A percentile compares a stretch with the other conserved stretches of the same genome.
Conservation (phyloP, 768 basidiomycete genomes). For the Cystobasidium ongulense region DNA sequence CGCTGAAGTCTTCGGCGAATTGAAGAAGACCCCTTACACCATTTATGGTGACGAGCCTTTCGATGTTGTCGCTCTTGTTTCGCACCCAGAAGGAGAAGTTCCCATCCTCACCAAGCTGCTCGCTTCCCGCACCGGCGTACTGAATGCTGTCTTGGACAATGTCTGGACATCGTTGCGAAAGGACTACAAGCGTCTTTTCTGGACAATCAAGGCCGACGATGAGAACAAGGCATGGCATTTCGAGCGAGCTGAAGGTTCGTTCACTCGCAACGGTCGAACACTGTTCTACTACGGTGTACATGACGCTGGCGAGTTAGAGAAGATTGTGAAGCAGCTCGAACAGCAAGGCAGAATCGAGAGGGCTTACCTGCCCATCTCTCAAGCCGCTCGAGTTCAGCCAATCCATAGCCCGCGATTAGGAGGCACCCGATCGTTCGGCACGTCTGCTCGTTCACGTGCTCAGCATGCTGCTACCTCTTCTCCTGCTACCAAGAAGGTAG, state of each 20-base stretch:
- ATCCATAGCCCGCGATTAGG: slow-evolving; percentile 56
- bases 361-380: slow-evolving; percentile 62
- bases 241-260: slow-evolving; percentile 93
- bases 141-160: slow-evolving; percentile 93
- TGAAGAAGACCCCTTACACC: slow-evolving; percentile 71
- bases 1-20: slow-evolving; percentile 70
- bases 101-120: slow-evolving; percentile 91
- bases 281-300: slow-evolving; percentile 97
- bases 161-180: slow-evolving; percentile 94
- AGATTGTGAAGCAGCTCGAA: slow-evolving; percentile 57
- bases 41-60: slow-evolving; percentile 98
- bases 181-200: slow-evolving; percentile 86
- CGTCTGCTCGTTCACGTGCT: slow-evolving; percentile 48
- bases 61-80: slow-evolving; percentile 87
- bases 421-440: slow-evolving; percentile 44
- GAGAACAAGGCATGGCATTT: slow-evolving; percentile 98
- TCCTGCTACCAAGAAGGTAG: slow-evolving; percentile 68
- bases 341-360: slow-evolving; percentile 73
- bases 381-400: slow-evolving; percentile 28
- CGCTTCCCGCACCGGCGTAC: slow-evolving; percentile 72
- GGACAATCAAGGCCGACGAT: slow-evolving; percentile 94
- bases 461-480: slow-evolving; percentile 43
- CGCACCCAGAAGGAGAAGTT: slow-evolving; percentile 75
- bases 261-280: slow-evolving; percentile 84
- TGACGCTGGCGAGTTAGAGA: slow-evolving; percentile 84